phyloP scores from a whole-genome alignment of 1,139 yeast genomes.

The Geotrichum cucujoidarum region DNA sequence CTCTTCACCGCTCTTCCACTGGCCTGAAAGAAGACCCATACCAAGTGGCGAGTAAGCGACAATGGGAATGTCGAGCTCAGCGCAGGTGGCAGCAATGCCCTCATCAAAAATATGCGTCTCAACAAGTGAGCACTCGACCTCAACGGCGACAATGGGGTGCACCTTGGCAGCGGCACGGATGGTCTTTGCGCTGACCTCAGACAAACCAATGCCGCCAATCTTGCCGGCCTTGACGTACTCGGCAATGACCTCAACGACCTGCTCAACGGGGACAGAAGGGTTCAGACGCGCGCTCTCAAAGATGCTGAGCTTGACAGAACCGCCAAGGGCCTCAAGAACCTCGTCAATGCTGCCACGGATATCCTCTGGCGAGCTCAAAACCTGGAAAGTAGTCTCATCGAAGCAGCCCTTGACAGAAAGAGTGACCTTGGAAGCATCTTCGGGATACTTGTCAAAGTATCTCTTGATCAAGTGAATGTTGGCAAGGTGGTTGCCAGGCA shows the following conservation, averaged over 20 bases:
- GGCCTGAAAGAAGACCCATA: slow-evolving; percentile 71
- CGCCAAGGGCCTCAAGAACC: slow-evolving; percentile 44
- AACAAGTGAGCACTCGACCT: slow-evolving; percentile 68
- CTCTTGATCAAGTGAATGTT: slow-evolving; percentile 52
- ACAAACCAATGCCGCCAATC: slow-evolving; percentile 59
- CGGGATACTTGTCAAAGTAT: slow-evolving; percentile 57
- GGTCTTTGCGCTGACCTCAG: slow-evolving; percentile 62
- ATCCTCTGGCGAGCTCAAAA: slow-evolving; percentile 48
- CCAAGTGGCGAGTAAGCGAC: slow-evolving; percentile 80
- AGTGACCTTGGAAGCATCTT: slow-evolving; percentile 47
- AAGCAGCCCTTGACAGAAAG: slow-evolving; percentile 67
- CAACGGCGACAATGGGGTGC: slow-evolving; percentile 59
- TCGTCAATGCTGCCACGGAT: slow-evolving; percentile 50
- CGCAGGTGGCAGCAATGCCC: slow-evolving; percentile 56
- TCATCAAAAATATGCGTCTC: slow-evolving; percentile 53
- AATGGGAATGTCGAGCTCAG: slow-evolving; percentile 56
- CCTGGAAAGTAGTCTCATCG: slow-evolving; percentile 37
- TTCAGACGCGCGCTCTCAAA: slow-evolving; percentile 72
- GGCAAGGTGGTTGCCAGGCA: slow-evolving; percentile 41
- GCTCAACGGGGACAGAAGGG: slow-evolving; percentile 39
- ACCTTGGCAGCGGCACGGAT: slow-evolving; percentile 50
- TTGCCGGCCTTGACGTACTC: slow-evolving; percentile 32
- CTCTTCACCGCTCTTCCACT: slow-evolving; percentile 47
- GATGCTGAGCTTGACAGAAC: slow-evolving; percentile 40
- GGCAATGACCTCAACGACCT: slow-evolving; percentile 30